A percentile compares a stretch with the other conserved stretches of the same genome.
These are phyloP conservation scores for Lithospermum erythrorhizon DNA, from an alignment of 257 asterid genomes.

Conservation along the genomic window DNA sequence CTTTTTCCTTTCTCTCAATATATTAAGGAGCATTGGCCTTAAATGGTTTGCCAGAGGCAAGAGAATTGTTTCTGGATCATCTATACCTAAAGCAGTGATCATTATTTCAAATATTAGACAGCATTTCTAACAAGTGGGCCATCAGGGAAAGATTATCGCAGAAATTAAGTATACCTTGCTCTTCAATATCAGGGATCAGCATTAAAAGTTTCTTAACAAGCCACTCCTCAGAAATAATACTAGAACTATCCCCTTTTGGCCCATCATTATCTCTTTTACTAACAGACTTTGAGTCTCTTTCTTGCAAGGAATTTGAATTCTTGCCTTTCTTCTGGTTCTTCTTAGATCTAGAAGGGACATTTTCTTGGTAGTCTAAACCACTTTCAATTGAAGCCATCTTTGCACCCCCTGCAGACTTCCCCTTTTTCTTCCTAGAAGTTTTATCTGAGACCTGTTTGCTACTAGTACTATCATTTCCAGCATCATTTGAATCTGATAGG, in stretches of 20 bases:
- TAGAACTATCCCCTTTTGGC: slow-evolving; percentile 37
- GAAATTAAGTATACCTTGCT: slow-evolving; percentile 42
- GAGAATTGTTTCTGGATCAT: slow-evolving; percentile 69
- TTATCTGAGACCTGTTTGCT: slow-evolving; percentile 55
- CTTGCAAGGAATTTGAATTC: slow-evolving; percentile 42
- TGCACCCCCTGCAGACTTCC: slow-evolving; percentile 55
- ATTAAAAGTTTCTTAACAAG: slow-evolving; percentile 53
- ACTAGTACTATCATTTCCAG: slow-evolving; percentile 37
- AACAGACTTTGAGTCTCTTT: slow-evolving; percentile 48
- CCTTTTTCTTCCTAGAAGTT: slow-evolving; percentile 79
- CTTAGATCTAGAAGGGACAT: slow-evolving; percentile 56
- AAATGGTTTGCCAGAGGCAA: slow-evolving; percentile 65
- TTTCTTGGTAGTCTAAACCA: slow-evolving; percentile 47
- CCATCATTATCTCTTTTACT: slow-evolving; percentile 52
- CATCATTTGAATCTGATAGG: slow-evolving; percentile 42
- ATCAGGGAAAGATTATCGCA: neutral
- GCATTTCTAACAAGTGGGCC: slow-evolving; percentile 9
- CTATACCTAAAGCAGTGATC: slow-evolving; percentile 34
- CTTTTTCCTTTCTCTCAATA: slow-evolving; percentile 80
- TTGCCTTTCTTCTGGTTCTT: slow-evolving; percentile 71
- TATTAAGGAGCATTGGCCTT: slow-evolving; percentile 81
- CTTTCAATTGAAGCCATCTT: slow-evolving; percentile 48
- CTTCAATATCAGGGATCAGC: slow-evolving; percentile 79
- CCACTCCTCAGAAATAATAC: slow-evolving; percentile 66
- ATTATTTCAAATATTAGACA: slow-evolving; percentile 2